Base-by-base conservation (phyloP, 1,284 basidiomycete genomes). In the Thecaphora thlaspeos region DNA sequence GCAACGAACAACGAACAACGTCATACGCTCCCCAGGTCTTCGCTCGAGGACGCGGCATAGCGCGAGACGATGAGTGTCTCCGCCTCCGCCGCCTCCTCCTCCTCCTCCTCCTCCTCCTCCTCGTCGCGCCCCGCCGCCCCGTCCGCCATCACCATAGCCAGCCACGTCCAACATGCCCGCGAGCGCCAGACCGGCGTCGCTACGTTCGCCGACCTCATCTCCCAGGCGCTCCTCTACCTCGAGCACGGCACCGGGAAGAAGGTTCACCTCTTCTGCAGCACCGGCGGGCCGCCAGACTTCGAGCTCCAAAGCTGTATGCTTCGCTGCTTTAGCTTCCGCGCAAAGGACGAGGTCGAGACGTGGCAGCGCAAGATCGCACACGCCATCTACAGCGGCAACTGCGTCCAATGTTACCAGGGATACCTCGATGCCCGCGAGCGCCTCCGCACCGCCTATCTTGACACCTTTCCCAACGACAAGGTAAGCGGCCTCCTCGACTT, bases 301-400 rank as follows among this genome's bases (percentile, higher is more conserved):
- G 61, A 65, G 26, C 50, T 73, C 18, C 60, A 73, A 11, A 55
- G 60, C 39, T 67, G 68, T 46, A 73, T 73, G 70, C 56, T 73
- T 18, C 59, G 69, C 21, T 43, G 56, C 41, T 59, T 68, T 24
- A 56, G 59, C 45, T 73, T 73, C 46, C 58, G 61, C 17, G 43
- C 51, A 37, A 60, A 53, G 24, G 51, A 57, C 21, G 24, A 62
- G 37, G 51, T 70, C 30, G 55, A 54, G 30, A 42, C 51, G n/a
- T 73, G 70, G 70, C 46, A 50, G 10, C 40, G 37, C 22, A 53
- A 45, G 26, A 23, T 68, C 38, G 52, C 51, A 7, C 46, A 45
- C 1, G 52, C 56, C 12, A 48, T 68, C 44, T 67, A 63, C 32
- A 46, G 56, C 23, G 48, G 56, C 23, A 26, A 32, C 41, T 73